Conservation (phyloP, 495 filamentous ascomycete genomes). For the Neurospora sp. region DNA sequence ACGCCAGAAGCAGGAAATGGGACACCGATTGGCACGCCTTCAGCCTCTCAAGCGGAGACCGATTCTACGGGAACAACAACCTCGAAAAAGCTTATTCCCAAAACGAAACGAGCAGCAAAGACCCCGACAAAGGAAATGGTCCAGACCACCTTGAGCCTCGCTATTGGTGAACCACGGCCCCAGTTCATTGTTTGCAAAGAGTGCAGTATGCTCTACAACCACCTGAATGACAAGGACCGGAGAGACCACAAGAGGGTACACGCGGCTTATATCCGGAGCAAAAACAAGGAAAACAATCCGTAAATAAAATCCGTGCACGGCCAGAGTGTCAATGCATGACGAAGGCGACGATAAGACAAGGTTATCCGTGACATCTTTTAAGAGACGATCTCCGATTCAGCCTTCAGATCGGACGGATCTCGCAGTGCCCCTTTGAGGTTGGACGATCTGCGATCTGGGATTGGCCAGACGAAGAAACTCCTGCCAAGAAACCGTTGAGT, state of each 20-base stretch:
- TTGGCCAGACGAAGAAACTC: neutral
- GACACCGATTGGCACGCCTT: neutral
- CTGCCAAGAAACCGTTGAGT: neutral
- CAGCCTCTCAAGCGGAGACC: neutral
- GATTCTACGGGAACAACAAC: neutral
- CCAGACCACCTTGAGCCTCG: slow-evolving; percentile 36
- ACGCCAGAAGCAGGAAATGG: neutral
- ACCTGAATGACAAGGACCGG: slow-evolving; percentile 34
- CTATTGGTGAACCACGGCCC: slow-evolving; percentile 18
- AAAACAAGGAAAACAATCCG: neutral
- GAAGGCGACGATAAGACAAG: too few relatives aligned
- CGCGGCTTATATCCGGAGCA: slow-evolving; percentile 13
- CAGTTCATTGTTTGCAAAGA: slow-evolving; percentile 35
- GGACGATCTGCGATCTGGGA: neutral
- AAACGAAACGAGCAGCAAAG: slow-evolving; percentile 6
- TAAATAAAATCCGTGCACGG: neutral
- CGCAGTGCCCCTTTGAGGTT: neutral
- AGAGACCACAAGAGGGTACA: slow-evolving; percentile 34
- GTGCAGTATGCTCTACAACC: slow-evolving; percentile 39
- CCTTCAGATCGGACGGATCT: neutral
- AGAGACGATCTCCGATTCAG: neutral
- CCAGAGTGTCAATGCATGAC: too few relatives aligned
- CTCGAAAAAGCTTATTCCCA: neutral
- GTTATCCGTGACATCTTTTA: neutral
- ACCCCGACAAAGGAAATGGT: slow-evolving; percentile 20